Evolutionary conservation across 805 yeast genomes (phyloP).

Genomic region (Sugiyamaella mastotermitis): DNA sequence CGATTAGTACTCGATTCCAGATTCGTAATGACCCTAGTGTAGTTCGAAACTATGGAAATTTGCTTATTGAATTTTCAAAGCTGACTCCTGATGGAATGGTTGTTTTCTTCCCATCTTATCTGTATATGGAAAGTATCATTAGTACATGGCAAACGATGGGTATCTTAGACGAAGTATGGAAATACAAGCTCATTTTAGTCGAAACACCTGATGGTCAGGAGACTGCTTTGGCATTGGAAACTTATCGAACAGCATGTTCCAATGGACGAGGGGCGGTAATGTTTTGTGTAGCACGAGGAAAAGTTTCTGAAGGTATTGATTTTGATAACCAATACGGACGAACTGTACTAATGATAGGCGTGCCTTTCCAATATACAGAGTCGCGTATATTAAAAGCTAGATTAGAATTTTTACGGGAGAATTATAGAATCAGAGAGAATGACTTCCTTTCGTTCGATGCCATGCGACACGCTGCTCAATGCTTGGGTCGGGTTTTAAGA

Average conservation of each 20-base stretch:
- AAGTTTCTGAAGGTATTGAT: constrained; percentile 98
- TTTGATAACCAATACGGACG: constrained; percentile 98
- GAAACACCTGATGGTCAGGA: constrained; percentile 99
- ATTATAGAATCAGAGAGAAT: constrained; percentile 85
- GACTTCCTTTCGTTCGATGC: constrained; percentile 97
- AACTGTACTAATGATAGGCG: constrained; percentile 97
- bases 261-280: constrained; percentile 97
- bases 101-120: constrained; percentile 93
- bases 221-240: constrained; percentile 90
- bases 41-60: constrained; percentile 92
- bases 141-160: constrained; percentile 99
- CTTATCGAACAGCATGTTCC: constrained; percentile 92
- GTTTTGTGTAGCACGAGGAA: constrained; percentile 97
- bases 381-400: constrained; percentile 94
- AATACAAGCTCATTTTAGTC: constrained; percentile 86
- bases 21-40: constrained; percentile 97
- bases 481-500: constrained; percentile 92
- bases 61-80: constrained; percentile 86
- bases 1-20: constrained; percentile 92
- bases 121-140: constrained; percentile 96
- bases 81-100: constrained; percentile 98
- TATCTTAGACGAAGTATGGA: constrained; percentile 96
- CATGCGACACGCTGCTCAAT: constrained; percentile 99
- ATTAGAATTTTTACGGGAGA: constrained; percentile 86
- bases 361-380: constrained; percentile 98